phyloP scores from a whole-genome alignment of 805 yeast genomes.

The Vanderwaltozyma polyspora region DNA sequence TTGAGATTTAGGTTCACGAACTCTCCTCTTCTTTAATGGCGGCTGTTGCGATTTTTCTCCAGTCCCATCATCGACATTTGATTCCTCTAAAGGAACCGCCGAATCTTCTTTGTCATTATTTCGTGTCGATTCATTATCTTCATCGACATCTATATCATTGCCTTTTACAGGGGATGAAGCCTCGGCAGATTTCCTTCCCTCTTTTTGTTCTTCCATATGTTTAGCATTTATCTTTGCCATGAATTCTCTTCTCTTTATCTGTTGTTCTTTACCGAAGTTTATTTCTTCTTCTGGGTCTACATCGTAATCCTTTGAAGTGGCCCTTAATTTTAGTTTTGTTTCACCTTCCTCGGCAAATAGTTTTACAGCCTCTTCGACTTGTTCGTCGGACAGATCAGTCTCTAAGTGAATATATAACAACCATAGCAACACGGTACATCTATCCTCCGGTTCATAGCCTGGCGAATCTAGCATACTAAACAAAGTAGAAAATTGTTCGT shows the following conservation, averaged over 20 bases:
- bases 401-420: conserved; percentile 70
- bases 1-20: neutral
- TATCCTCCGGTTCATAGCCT: conserved; percentile 46
- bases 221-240: conserved; percentile 7
- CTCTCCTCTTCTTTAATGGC: neutral
- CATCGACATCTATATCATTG: neutral
- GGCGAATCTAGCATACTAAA: conserved; percentile 65
- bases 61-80: neutral
- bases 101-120: neutral
- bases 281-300: conserved; percentile 21
- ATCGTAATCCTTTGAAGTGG: conserved; percentile 13
- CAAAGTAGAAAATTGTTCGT: conserved; percentile 28
- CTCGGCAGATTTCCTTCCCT: neutral
- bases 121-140: neutral
- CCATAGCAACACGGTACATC: conserved; percentile 76
- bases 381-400: conserved; percentile 47
- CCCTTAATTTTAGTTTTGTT: conserved; percentile 8
- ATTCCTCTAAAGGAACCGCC: neutral
- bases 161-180: neutral
- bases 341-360: conserved; percentile 9
- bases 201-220: neutral
- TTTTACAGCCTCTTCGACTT: conserved; percentile 25
- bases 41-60: neutral
- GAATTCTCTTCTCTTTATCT: conserved; percentile 18
- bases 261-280: conserved; percentile 20